Conservation (phyloP, 1,139 yeast genomes). For the Casaregolazyma suthepensis region DNA sequence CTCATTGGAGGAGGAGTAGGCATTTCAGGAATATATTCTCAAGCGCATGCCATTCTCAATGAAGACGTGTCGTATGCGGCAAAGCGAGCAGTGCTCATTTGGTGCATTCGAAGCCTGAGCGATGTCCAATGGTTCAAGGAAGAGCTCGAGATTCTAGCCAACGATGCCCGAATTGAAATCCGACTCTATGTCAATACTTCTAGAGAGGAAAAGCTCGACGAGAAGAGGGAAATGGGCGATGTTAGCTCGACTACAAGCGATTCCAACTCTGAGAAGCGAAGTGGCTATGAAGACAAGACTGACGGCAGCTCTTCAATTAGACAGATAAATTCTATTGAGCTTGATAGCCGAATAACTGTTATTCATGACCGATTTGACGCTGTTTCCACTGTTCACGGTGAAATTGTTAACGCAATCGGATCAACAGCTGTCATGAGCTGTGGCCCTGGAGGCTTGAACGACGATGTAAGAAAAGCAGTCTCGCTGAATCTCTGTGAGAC, state of each 20-base stretch:
- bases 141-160: conserved; percentile 13
- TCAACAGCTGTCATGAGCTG: conserved; percentile 19
- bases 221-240: not conserved
- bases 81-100: conserved; percentile 13
- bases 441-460: conserved; percentile 24
- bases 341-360: not conserved
- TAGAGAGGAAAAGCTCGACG: not conserved
- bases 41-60: conserved; percentile 21
- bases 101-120: conserved; percentile 17
- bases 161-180: conserved; percentile 10
- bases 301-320: not conserved
- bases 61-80: conserved; percentile 24
- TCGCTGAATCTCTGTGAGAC: conserved; percentile 14
- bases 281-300: not conserved
- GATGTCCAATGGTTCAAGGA: conserved; percentile 18
- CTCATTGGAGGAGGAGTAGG: conserved; percentile 65
- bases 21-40: conserved; percentile 44
- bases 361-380: conserved; percentile 8
- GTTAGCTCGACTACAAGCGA: not conserved
- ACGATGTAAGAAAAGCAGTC: conserved; percentile 39
- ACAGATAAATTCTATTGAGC: too few species aligned
- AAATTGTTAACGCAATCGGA: conserved; percentile 8
- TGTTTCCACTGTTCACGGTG: conserved; percentile 7
- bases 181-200: conserved; percentile 7
- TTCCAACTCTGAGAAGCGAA: too few species aligned